Base-by-base conservation (phyloP, 1,139 yeast genomes). In the Nakaseomyces nivariensis region DNA sequence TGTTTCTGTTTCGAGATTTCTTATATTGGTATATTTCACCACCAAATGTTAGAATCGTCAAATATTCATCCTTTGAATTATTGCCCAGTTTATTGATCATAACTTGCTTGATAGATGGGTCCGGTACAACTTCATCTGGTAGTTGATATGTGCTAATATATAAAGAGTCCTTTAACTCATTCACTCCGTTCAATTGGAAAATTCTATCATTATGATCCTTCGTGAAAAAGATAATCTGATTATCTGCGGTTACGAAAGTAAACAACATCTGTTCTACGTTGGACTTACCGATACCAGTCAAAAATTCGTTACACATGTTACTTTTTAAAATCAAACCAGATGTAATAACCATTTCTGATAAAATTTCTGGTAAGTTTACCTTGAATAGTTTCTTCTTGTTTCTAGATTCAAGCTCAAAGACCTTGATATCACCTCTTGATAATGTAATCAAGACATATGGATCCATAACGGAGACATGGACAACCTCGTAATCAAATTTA, bases 11-110 rank as follows among this genome's bases (percentile, higher is more conserved):
- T 55, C 72, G 72, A 52, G 72, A 78, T 42, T 82, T 68, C 58
- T 80, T 79, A 63, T 88, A 88, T 54, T 85, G 70, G 44, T 80
- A 71, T 1, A 87, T 70, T 64, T 88, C 95, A 58, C 94, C 94
- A 49, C 92, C 90, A 62, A 81, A 77, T 0, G 95, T 87, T 47
- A 88, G 70, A 5, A 87, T 71, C 0, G 89, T 74, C 53, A 89
- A 65, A 63, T 80, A 82, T 57, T 86, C 49, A 22, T 43, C 90
- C 27, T 72, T 67, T 24, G 59, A 56, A 36, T 61, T 60, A 57
- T 84, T 87, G 3, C 96, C 96, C 43, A 88, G 62, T 45, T 76
- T 78, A 48, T 80, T 76, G 48, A 83, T 73, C 60, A 83, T 75
- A 3, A 84, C 76, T 64, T 85, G 92, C 60, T 83, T 85, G 51